Evolutionary conservation across 176 grass and related monocot species (phyloP), one percentile per base, ranked within the genome.

Genomic region (Carex littledalei): DNA sequence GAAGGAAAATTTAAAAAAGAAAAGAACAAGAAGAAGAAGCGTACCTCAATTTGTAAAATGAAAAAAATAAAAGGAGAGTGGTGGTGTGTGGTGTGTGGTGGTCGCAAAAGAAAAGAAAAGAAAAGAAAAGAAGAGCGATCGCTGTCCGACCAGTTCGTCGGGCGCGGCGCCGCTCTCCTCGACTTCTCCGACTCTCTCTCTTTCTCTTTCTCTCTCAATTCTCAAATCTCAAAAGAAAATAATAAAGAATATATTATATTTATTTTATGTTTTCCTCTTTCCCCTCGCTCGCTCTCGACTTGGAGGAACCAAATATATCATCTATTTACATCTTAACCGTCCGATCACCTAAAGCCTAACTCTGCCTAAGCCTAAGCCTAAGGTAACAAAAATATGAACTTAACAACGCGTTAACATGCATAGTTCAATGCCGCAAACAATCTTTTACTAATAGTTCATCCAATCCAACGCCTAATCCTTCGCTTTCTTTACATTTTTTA

Each of bases 121-220:
- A 45, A 47, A 47, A 47, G 45, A 6, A 41, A 41, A 41, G 3
- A 35, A 35, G 34, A 35, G 34, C 34, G 63, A 26, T 49, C 12
- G 80, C 10, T 47, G 5, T 83, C 62, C 61, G 41, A 83, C 63
- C 81, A 67, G 61, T 67, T 83, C 35, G 79, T 81, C 59, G 79
- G 57, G 57, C 35, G 17, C 35, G 57, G 57, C 35, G 17, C 35
- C 59, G 35, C 37, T 67, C 50, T 12, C 67, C 63, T 55, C 50
- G 21, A 66, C 35, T 79, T 63, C 82, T 49, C 24, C 49, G 66
- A 56, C 17, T 32, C 73, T 31, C 22, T 8, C 67, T 6, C 52
- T 1, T 35, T 49, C 47, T 67, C 69, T 78, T 15, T 56, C 52
- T 57, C 18, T 59, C 52, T 26, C 50, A 76, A 78, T 41, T 37